A percentile compares a stretch with the other conserved stretches of the same genome.
Evolutionary conservation across 306 rosid genomes (phyloP).

Genomic region (Cucumis sativus): Cucumber_9930_V3 NC_026656.2:15437501-15438000

Average conservation of each 20-base stretch:
- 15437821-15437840: neutral
- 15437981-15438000: neutral
- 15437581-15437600: neutral
- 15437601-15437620: neutral
- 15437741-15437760: neutral
- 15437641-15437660: neutral
- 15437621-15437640: neutral
- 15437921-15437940: conserved; percentile 52
- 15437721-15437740: neutral
- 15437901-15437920: conserved; percentile 86
- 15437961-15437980: conserved; percentile 70
- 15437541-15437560: neutral
- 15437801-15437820: neutral
- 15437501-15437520: neutral
- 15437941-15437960: conserved; percentile 75
- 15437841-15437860: neutral
- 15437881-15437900: conserved; percentile 17
- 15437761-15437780: neutral
- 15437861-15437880: neutral
- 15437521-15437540: neutral
- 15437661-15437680: neutral
- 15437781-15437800: neutral
- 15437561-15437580: neutral
- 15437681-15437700: neutral
- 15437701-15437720: neutral